Evolutionary conservation across 169 alveolate genomes (phyloP).

Genomic region (Plasmodium reichenowi): DNA sequence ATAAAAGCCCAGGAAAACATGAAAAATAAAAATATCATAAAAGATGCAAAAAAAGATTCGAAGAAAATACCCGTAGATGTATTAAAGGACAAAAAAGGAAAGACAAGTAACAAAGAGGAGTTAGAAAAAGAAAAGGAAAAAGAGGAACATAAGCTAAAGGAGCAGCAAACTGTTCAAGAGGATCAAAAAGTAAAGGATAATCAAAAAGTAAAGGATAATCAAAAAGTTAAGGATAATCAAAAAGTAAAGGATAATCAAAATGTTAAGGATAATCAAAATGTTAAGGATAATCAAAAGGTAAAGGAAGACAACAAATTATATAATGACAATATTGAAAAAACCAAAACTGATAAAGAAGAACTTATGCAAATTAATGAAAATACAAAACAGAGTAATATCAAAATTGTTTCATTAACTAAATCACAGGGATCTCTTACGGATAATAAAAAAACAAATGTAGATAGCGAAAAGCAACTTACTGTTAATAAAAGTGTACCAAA

Average conservation of each 20-base stretch:
- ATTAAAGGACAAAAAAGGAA: conserved; percentile 4
- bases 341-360: neutral
- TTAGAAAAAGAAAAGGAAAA: neutral
- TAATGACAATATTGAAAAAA: neutral
- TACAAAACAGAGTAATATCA: neutral
- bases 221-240: neutral
- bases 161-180: neutral
- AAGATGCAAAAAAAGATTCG: neutral
- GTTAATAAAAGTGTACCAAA: too few relatives aligned
- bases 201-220: neutral
- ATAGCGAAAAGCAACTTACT: too few relatives aligned
- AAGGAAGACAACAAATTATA: neutral
- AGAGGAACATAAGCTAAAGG: neutral
- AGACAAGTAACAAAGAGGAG: neutral
- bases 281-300: neutral
- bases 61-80: neutral
- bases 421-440: too few relatives aligned
- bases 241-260: conserved; percentile 2
- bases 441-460: too few relatives aligned
- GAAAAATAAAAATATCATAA: neutral
- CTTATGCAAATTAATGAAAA: neutral
- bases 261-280: neutral
- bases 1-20: neutral
- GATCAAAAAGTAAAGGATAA: neutral
- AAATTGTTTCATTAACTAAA: too few relatives aligned